Evolutionary conservation across 2,329 filamentous ascomycete species (phyloP).

Genomic region (Paecilomyces sp.): DNA sequence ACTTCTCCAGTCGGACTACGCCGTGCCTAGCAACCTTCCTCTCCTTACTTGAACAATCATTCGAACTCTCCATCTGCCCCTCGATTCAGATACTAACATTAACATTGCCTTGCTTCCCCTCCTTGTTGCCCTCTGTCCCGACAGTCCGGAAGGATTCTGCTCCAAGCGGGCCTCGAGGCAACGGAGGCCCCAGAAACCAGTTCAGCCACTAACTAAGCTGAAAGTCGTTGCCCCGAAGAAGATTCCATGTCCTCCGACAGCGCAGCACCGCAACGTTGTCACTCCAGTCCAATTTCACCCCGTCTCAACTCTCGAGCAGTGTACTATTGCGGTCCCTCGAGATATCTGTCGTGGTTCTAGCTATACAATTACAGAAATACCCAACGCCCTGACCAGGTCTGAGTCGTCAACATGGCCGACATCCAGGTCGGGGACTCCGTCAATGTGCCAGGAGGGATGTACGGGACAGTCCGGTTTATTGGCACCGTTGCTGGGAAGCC

Average conservation of each 20-base stretch:
- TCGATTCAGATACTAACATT: not conserved
- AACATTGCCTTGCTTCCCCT: not conserved
- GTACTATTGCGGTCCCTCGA: not conserved
- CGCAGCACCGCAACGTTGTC: conserved; percentile 3
- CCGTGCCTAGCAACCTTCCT: not conserved
- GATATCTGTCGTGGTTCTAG: not conserved
- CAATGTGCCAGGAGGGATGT: conserved; percentile 90
- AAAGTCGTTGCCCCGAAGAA: not conserved
- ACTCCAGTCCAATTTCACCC: not conserved
- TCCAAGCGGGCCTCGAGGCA: not conserved
- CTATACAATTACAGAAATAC: not conserved
- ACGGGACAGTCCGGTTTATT: conserved; percentile 81
- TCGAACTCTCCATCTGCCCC: not conserved
- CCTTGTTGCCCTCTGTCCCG: not conserved
- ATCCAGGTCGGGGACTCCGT: conserved; percentile 75
- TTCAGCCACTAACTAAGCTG: not conserved
- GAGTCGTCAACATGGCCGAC: conserved; percentile 32
- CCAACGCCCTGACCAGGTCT: not conserved
- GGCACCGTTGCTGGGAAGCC: conserved; percentile 82
- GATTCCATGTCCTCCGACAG: conserved; percentile 3
- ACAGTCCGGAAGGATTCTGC: not conserved
- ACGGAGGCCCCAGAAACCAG: not conserved
- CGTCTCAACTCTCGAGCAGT: not conserved
- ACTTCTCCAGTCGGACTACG: not conserved
- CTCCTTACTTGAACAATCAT: not conserved